Evolutionary conservation across 169 alveolate species (phyloP), one percentile per base, ranked within the genome.

Genomic region (Plasmodium gonderi): DNA sequence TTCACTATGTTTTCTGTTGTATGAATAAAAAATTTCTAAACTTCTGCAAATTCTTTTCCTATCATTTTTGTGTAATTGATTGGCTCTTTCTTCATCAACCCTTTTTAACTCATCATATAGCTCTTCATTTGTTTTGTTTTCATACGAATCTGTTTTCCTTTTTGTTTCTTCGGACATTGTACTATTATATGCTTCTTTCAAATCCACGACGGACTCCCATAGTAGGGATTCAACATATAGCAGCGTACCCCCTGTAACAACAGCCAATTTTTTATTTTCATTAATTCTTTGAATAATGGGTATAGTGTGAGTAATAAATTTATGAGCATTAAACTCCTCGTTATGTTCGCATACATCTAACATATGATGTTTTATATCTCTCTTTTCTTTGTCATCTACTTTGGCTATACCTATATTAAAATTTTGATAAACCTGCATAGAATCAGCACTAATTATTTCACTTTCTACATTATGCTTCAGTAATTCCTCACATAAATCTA

Each of bases 391-490:
- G 12, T 51, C 87, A 64, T 94, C 92, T 3, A 96, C 95, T 87
- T 94, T 94, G 23, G 96, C 96, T 40, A 96, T 90, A 20, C 97
- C 97, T 38, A 95, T 42, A 45, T 65, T 91, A 79, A 94, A 95
- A 47, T 96, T 95, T 29, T 95, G 79, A 54, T 95, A 95, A 31
- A 95, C 97, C 78, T 95, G 97, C 97, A 95, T 95, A 38, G 97
- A 91, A 90, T 95, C 97, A 9, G 96, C 89, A 76, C 95, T 95
- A 36, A 95, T 90, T 60, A 95, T 94, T 78, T 95, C 97, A 54
- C 95, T 72, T 44, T 54, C 31, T 79, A 95, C 92, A 74, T 90
- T 81, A 81, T 78, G 47, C 36, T 91, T 90, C 42, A 65, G 45
- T 12, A 95, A 82, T 77, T 83, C 93, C 17, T 69, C 67, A 54